Percentiles rank a stretch among this genome's conserved stretches.
Evolutionary conservation across 495 filamentous ascomycete genomes (phyloP).

Genomic region (Hypoxylon fuscum): DNA sequence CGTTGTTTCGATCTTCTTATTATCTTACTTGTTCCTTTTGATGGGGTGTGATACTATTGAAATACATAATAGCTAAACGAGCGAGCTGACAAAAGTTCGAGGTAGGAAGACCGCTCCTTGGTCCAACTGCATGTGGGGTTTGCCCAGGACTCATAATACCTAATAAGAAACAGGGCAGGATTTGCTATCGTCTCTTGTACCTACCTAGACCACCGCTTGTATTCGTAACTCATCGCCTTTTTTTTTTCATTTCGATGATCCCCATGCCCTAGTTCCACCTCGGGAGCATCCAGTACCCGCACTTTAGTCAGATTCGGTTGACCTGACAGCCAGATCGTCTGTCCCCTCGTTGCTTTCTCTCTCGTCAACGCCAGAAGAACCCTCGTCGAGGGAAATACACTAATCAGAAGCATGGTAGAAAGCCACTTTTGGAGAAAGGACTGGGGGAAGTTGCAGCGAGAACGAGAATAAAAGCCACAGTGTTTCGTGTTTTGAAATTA

Average conservation of each 20-base stretch:
- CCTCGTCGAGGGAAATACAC: neutral
- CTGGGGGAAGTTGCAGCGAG: slow-evolving; percentile 15
- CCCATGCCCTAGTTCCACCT: slow-evolving; percentile 39
- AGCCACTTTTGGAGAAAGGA: slow-evolving; percentile 23
- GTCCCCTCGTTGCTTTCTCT: slow-evolving; percentile 27
- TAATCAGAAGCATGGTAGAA: slow-evolving; percentile 22
- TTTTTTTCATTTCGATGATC: slow-evolving; percentile 37
- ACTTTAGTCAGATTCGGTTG: slow-evolving; percentile 44
- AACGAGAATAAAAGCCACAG: slow-evolving; percentile 13
- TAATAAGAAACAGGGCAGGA: slow-evolving; percentile 38
- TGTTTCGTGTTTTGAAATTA: slow-evolving; percentile 39
- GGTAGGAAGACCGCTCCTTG: slow-evolving; percentile 21
- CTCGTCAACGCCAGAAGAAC: slow-evolving; percentile 40
- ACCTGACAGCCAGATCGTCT: slow-evolving; percentile 35
- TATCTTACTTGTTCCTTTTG: slow-evolving; percentile 11
- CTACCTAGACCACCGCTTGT: neutral
- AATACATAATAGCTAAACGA: slow-evolving; percentile 9
- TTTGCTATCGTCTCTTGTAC: slow-evolving; percentile 33
- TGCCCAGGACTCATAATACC: slow-evolving; percentile 33
- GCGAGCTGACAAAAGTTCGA: slow-evolving; percentile 29
- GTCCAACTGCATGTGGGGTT: slow-evolving; percentile 37
- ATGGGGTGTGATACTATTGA: slow-evolving; percentile 35
- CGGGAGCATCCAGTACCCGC: slow-evolving; percentile 44
- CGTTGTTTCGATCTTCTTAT: slow-evolving; percentile 19
- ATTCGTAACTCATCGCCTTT: slow-evolving; percentile 30